Evolutionary conservation across 1,284 basidiomycete species (phyloP).

Genomic region (Athelia sp.): DNA sequence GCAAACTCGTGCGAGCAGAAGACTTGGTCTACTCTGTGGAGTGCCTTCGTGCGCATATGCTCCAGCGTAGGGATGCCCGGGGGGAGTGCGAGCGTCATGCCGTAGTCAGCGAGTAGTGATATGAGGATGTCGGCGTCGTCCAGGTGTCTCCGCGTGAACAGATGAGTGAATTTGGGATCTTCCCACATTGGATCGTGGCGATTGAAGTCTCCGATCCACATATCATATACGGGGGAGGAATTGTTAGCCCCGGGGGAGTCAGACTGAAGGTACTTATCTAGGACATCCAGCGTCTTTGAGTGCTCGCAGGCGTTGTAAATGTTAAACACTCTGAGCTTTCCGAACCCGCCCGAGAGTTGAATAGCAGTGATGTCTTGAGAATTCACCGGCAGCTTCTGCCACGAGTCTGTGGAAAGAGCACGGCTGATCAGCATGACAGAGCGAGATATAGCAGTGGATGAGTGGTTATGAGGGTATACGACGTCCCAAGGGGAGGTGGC

Average conservation of each 20-base stretch:
- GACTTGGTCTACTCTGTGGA: conserved; percentile 14
- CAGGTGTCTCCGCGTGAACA: conserved; percentile 7
- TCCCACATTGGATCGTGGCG: conserved; percentile 30
- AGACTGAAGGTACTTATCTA: conserved; percentile 5
- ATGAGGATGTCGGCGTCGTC: conserved; percentile 7
- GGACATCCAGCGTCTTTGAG: conserved; percentile 10
- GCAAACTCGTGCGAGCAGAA: conserved; percentile 4
- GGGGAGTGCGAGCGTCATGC: conserved; percentile 9
- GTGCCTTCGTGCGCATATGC: conserved; percentile 5
- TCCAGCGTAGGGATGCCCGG: conserved; percentile 12
- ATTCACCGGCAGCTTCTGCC: conserved; percentile 12
- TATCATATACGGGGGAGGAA: conserved; percentile 5
- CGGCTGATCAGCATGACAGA: conserved; percentile 21
- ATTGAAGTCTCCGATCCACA: conserved; percentile 32
- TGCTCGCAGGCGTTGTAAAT: conserved; percentile 23
- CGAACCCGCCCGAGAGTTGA: conserved; percentile 4
- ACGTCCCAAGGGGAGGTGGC: conserved; percentile 14
- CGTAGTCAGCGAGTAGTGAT: conserved; percentile 6
- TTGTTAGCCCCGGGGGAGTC: background rate
- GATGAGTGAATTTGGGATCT: conserved; percentile 7
- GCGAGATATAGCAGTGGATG: conserved; percentile 6
- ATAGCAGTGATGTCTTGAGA: conserved; percentile 20
- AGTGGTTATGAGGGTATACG: conserved; percentile 17
- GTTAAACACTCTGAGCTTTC: conserved; percentile 18
- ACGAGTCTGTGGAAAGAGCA: conserved; percentile 16